Percentiles rank a stretch among this genome's conserved stretches.
Evolutionary conservation across 2,329 filamentous ascomycete genomes (phyloP).

Genomic region (Ophiostoma ulmi): DNA sequence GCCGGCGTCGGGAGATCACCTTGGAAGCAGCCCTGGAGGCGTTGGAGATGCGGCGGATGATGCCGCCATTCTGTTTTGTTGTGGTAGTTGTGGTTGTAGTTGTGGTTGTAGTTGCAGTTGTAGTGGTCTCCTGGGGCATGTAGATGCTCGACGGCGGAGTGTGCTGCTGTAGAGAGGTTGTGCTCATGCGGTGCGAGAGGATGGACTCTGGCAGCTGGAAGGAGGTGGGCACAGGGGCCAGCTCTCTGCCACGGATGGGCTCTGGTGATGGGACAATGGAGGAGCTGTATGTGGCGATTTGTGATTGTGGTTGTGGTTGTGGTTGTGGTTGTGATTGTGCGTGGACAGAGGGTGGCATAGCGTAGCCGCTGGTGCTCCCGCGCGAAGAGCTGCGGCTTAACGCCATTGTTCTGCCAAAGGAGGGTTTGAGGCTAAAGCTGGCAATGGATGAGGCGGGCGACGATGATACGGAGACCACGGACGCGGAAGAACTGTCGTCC

Average conservation of each 20-base stretch:
- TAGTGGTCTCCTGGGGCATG: no score
- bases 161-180: constrained; percentile 57
- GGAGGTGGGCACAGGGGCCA: constrained; percentile 47
- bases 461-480: constrained; percentile 13
- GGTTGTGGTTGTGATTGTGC: constrained; percentile 51
- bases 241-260: constrained; percentile 50
- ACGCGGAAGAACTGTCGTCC: constrained; percentile 12
- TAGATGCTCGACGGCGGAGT: constrained; percentile 15
- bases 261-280: constrained; percentile 66
- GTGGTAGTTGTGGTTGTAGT: constrained; percentile 24
- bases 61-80: constrained; percentile 41
- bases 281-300: constrained; percentile 51
- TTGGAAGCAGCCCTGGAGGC: constrained; percentile 58
- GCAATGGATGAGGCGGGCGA: constrained; percentile 20
- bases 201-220: constrained; percentile 72
- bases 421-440: constrained; percentile 10
- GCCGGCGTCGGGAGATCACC: constrained; percentile 62
- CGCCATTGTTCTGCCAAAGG: constrained; percentile 18
- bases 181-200: constrained; percentile 54
- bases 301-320: constrained; percentile 49
- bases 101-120: no score
- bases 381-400: constrained; percentile 20
- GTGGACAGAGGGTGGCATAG: constrained; percentile 34
- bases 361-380: constrained; percentile 12
- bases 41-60: constrained; percentile 83